Percentiles rank a stretch among this genome's conserved stretches.
These are phyloP conservation scores for Euphorbia pulcherrima DNA, from an alignment of 345 rosid genomes.

Conservation along the genomic window DNA sequence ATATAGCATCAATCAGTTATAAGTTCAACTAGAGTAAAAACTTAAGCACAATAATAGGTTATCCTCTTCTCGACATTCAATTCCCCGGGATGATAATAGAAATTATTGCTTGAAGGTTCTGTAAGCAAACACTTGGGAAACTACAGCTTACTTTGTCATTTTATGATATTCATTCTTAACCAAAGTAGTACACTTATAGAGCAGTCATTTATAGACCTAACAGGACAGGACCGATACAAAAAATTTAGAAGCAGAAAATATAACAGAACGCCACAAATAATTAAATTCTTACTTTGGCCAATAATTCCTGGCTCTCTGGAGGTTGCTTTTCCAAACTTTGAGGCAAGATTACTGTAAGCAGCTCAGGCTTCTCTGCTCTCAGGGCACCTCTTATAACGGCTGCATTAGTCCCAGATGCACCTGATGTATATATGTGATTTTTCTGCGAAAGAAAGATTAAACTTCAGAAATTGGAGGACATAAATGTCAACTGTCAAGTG, in stretches of 20 bases:
- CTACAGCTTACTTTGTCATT: neutral
- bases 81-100: neutral
- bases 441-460: slow-evolving; percentile 49
- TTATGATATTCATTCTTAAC: neutral
- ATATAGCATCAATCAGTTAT: neutral
- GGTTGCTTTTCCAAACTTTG: slow-evolving; percentile 91
- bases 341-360: slow-evolving; percentile 86
- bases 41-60: neutral
- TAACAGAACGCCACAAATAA: neutral
- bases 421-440: slow-evolving; percentile 95
- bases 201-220: neutral
- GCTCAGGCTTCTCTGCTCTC: slow-evolving; percentile 92
- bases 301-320: slow-evolving; percentile 91
- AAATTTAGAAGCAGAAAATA: neutral
- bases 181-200: neutral
- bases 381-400: slow-evolving; percentile 98
- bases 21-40: neutral
- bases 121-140: neutral
- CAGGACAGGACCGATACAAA: neutral
- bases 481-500: neutral
- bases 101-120: neutral
- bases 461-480: slow-evolving; percentile 19
- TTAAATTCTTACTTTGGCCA: slow-evolving; percentile 60
- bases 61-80: neutral
- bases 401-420: slow-evolving; percentile 97